Percentiles rank a stretch among this genome's conserved stretches.
Conservation (phyloP, 768 basidiomycete genomes). For the Trametopsis cervina region DNA sequence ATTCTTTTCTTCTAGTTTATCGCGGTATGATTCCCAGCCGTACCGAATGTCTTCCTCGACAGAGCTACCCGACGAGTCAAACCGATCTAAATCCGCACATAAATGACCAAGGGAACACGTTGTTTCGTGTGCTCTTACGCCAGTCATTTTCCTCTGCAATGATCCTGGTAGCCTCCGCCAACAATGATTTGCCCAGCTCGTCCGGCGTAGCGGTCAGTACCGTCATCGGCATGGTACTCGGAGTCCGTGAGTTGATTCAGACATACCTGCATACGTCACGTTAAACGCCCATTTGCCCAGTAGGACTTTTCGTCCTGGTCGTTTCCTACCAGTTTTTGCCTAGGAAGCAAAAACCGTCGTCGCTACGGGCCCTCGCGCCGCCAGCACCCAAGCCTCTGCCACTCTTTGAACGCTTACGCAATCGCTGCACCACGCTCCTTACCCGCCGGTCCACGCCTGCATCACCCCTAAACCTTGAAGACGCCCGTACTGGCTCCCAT, state of each 20-base stretch:
- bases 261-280: not conserved
- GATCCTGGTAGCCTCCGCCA: not conserved
- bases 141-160: not conserved
- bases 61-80: too few species aligned
- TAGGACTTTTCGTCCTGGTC: conserved; percentile 11
- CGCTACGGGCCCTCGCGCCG: conserved; percentile 3
- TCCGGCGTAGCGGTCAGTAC: conserved; percentile 6
- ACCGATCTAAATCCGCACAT: not conserved
- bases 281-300: not conserved
- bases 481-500: not conserved
- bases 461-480: not conserved
- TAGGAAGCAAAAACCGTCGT: not conserved
- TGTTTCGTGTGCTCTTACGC: not conserved
- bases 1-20: too few species aligned
- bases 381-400: conserved; percentile 9
- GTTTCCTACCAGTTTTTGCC: conserved; percentile 11
- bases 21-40: too few species aligned
- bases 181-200: not conserved
- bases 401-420: conserved; percentile 9
- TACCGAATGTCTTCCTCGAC: too few species aligned
- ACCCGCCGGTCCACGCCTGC: not conserved
- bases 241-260: conserved; percentile 10
- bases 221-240: conserved; percentile 15
- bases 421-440: conserved; percentile 13
- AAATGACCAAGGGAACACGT: not conserved